These are phyloP conservation scores for Parathielavia appendiculata DNA, from an alignment of 495 filamentous ascomycete species.

Conservation along the genomic window DNA sequence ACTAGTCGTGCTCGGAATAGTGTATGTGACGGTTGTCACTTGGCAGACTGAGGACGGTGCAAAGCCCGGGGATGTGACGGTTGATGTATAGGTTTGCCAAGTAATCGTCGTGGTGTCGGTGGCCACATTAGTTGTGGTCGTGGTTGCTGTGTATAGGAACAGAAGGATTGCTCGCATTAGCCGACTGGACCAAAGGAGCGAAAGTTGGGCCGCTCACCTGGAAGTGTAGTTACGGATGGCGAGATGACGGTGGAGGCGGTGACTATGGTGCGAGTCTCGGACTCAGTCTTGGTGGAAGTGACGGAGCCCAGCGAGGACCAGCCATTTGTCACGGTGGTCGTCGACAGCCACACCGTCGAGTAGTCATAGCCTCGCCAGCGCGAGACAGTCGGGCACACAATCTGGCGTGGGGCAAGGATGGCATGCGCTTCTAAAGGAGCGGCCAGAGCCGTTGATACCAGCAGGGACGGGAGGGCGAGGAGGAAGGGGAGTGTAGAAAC, in stretches of 20 bases:
- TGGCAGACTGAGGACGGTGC: background rate
- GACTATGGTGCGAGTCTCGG: constrained; percentile 5
- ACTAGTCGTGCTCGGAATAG: constrained; percentile 3
- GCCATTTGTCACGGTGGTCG: constrained; percentile 7
- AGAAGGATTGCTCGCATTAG: no score
- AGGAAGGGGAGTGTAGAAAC: background rate
- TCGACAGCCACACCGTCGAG: constrained; percentile 1
- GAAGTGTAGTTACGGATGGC: constrained; percentile 4
- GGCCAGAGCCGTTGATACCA: background rate
- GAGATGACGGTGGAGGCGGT: constrained; percentile 4
- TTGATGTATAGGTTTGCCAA: background rate
- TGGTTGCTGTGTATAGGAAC: constrained; percentile 1
- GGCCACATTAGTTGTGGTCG: background rate
- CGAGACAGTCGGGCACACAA: background rate
- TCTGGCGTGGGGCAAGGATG: background rate
- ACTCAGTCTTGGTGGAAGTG: constrained; percentile 11
- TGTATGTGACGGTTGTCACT: background rate
- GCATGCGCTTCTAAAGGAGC: constrained; percentile 3
- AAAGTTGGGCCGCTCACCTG: background rate
- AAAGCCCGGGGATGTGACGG: constrained; percentile 4
- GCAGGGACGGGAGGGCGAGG: constrained; percentile 4
- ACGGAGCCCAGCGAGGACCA: constrained; percentile 7
- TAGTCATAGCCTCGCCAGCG: background rate
- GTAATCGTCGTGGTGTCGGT: background rate
- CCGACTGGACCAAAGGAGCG: no score